phyloP scores from a whole-genome alignment of 495 filamentous ascomycete species.

The Aspergillus bertholletiae region DNA sequence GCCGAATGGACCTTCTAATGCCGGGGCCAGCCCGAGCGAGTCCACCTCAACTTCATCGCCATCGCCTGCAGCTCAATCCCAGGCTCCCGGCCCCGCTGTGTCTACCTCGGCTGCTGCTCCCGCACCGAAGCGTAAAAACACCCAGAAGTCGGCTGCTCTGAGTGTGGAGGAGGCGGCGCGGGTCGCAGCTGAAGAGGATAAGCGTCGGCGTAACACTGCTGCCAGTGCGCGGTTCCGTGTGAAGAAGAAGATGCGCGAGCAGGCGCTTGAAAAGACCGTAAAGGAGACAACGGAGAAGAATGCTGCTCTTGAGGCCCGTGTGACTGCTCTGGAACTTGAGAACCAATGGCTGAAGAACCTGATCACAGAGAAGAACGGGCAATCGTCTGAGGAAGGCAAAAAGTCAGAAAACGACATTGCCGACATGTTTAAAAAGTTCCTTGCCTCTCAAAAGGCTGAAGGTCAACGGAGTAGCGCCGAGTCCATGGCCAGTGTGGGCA shows the following conservation, averaged over 20 bases:
- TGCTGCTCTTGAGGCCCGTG: constrained; percentile 69
- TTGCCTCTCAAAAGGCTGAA: constrained; percentile 36
- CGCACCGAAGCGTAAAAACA: constrained; percentile 39
- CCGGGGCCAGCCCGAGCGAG: constrained; percentile 21
- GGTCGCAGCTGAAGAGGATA: constrained; percentile 89
- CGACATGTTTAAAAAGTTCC: constrained; percentile 47
- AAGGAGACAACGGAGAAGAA: constrained; percentile 90
- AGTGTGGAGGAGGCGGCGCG: constrained; percentile 53
- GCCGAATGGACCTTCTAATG: constrained; percentile 13
- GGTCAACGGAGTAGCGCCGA: constrained; percentile 32
- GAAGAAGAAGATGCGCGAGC: constrained; percentile 99
- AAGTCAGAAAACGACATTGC: constrained; percentile 42
- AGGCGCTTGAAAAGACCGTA: constrained; percentile 80
- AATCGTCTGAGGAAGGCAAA: constrained; percentile 30
- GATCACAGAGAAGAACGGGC: constrained; percentile 85
- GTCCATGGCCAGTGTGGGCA: constrained; percentile 40
- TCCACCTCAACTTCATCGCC: constrained; percentile 20
- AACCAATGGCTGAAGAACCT: constrained; percentile 96
- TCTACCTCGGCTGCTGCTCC: constrained; percentile 14
- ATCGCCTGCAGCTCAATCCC: constrained; percentile 9
- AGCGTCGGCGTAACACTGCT: constrained; percentile 94
- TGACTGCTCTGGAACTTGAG: constrained; percentile 85
- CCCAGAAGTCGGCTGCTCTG: constrained; percentile 28
- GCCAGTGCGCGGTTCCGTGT: constrained; percentile 93
- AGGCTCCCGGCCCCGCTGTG: constrained; percentile 12